Base-by-base conservation (phyloP, 805 yeast genomes). In the Wickerhamomyces ciferrii region DNA sequence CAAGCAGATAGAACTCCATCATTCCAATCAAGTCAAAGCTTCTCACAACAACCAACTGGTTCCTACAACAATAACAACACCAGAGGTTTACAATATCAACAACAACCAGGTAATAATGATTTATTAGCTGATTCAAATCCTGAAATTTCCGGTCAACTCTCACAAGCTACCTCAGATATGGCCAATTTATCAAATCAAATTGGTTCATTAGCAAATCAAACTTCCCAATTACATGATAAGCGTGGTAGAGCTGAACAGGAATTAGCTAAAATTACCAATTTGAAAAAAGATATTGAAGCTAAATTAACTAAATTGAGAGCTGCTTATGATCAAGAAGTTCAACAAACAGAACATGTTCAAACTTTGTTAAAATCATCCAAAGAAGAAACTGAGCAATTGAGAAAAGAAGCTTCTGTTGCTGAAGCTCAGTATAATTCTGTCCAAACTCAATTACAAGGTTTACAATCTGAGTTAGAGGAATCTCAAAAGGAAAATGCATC, bases 141-240 rank as follows among this genome's bases (percentile, higher is more conserved):
- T 13, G 87, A 78, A 43, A 74, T 83, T 1, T 76, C 87, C 1
- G 80, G 82, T 25, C 81, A 83, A 58, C 69, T 89, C 43, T 81
- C 96, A 1, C 78, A 79, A 49, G 92, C 96, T 4, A 81, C 94
- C 7, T 78, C 90, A 7, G 96, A 88, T 55, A 76, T 89, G 62
- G 96, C 96, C 15, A 88, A 91, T 55, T 72, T 87, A 38, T 85
- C 96, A 0, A 87, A 84, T 55, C 96, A 91, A 68, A 83, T 88
- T 52, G 81, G 81, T 52, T 85, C 96, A 0, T 70, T 92, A 52
- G 77, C 90, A 1, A 67, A 75, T 20, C 96, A 90, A 64, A 87
- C 95, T 2, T 71, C 86, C 1, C 75, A 74, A 15, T 73, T 86
- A 27, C 83, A 83, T 49, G 84, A 79, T 20, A 86, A 86, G 65